Base-by-base conservation (phyloP, 2,329 filamentous ascomycete genomes). In the Parasarocladium wereldwijsianum region DNA sequence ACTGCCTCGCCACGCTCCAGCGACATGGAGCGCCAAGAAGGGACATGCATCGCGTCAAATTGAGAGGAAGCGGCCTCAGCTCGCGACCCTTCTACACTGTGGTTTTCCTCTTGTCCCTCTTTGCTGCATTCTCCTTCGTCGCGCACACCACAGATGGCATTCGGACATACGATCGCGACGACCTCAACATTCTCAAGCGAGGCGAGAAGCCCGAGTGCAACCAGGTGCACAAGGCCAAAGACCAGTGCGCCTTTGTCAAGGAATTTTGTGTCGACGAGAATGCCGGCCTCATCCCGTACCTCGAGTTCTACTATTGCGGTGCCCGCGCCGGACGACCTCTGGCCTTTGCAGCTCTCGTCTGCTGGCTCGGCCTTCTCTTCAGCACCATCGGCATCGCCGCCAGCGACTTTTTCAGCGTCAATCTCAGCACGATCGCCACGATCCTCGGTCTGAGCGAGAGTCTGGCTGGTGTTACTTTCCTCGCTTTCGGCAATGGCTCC, bases 391-490 rank as follows among this genome's bases (percentile, higher is more conserved):
- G 90, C 35, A 94, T 98, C 39, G 90, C 90, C 10, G 90, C 90
- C 14, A 94, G 85, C 54, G 90, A 98, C 57, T 98, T 98, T 61
- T 90, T 98, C 57, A 96, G 86, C 55, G 74, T 96, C 57, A 93
- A 98, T 47, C 66, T 98, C 19, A 90, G 82, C 52, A 96, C 90
- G 9, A 90, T 98, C 43, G 77, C 90, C 14, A 77, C 68, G 33
- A 73, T 94, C 31, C 64, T 96, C 17, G 86, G 87, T 13, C 77
- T 98, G 61, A 94, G 86, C 51, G 86, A 98, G 59, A 96, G 84
- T 51, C 67, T 98, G 54, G 85, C 90, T 0, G 90, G 90, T 20
- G 92, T 98, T 17, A 98, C 90, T 1, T 93, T 98, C 45, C 60
- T 98, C 31, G 90, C 90, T 7, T 92, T 98, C 54, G 90, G 90